phyloP scores from a whole-genome alignment of 345 rosid genomes.

The Noccaea bulbosa region DNA sequence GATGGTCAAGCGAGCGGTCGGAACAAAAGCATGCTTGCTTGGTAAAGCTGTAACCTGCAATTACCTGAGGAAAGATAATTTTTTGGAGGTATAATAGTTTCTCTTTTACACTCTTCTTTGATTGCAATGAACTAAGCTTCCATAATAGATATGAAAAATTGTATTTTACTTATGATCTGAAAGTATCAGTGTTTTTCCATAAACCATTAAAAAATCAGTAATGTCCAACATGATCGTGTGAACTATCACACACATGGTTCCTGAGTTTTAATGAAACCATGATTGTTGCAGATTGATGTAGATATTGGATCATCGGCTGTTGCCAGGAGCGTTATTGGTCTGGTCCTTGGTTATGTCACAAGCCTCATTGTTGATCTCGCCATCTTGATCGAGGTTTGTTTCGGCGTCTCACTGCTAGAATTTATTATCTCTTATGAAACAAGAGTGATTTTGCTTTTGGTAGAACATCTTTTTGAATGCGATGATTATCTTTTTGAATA shows the following conservation, averaged over 20 bases:
- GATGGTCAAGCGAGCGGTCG: slow-evolving; percentile 99
- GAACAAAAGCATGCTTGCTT: slow-evolving; percentile 92
- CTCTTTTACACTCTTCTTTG: not conserved
- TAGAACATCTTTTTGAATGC: not conserved
- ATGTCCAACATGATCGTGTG: not conserved
- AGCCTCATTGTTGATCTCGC: slow-evolving; percentile 96
- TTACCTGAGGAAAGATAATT: slow-evolving; percentile 89
- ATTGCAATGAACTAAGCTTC: too few species aligned
- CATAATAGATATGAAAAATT: not conserved
- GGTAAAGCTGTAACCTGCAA: slow-evolving; percentile 99
- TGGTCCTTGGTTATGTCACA: slow-evolving; percentile 95
- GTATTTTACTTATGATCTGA: not conserved
- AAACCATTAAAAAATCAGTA: not conserved
- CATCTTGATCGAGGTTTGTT: slow-evolving; percentile 84
- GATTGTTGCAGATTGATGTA: slow-evolving; percentile 79
- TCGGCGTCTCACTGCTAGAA: slow-evolving; percentile 1
- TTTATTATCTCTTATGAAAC: slow-evolving; percentile 1
- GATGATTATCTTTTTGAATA: not conserved
- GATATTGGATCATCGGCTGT: slow-evolving; percentile 99
- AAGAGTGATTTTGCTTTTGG: not conserved
- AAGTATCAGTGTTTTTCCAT: not conserved
- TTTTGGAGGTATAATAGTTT: slow-evolving; percentile 66
- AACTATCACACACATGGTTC: not conserved
- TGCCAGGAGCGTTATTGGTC: slow-evolving; percentile 90
- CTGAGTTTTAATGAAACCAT: slow-evolving; percentile 7